Evolutionary conservation across 352 stramenopile species (phyloP), one percentile per base, ranked within the genome.

Genomic region (Phytopythium sindhum): DNA sequence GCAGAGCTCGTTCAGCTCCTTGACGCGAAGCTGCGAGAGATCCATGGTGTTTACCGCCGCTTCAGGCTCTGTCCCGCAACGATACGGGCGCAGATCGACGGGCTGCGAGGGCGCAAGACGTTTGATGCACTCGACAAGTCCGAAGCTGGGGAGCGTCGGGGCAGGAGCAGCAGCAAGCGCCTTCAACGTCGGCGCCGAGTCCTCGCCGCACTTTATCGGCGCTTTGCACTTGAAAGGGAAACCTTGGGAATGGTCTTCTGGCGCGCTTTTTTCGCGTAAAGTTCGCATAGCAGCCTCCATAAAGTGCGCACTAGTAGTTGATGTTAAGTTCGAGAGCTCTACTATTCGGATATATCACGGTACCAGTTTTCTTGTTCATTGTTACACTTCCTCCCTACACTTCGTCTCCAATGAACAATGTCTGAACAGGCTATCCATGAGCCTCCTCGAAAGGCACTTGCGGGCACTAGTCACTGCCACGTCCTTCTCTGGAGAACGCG

Each of bases 1-100:
- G 78, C 84, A 93, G 60, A 93, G 87, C 50, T 91, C 82, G 10
- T 74, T 72, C n/a, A 93, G 81, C n/a, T 93, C 84, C 60, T 91
- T 93, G 26, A 93, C 77, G 52, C 84, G 84, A 31, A 93, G 65
- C 59, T 61, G 75, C 57, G 78, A 72, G 57, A 91, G 74, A 75
- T 93, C 82, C 78, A 93, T 92, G 37, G 52, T 31, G 14, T n/a
- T n/a, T n/a, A 14, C 39, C 39, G 39, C 39, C 47, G 23, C 10
- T 33, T 28, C 21, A 5, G 44, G 19, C 23, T 3, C 7, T 12
- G 9, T 23, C 7, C 23, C 44, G 44, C 44, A 23, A 11, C 1
- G 1, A 23, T 10, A 24, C 19, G 19, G 42, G 0, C 21, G 21
- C 42, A 15, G 21, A 11, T 48, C 42, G 7, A 24, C 19, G n/a